Evolutionary conservation across 345 rosid genomes (phyloP).

Genomic region (Gossypium herbaceum): DNA sequence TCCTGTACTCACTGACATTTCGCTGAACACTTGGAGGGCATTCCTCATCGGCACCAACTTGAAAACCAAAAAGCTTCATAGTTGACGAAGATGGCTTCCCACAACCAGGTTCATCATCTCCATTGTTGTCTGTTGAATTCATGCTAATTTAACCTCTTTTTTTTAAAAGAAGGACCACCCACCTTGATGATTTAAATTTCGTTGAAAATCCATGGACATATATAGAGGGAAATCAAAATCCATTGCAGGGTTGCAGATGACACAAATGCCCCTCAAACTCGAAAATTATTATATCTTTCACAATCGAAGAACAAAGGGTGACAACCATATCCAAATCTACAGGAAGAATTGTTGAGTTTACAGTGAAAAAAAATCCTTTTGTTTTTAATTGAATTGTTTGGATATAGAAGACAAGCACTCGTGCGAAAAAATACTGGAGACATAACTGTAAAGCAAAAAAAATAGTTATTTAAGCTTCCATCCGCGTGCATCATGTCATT

Average conservation of each 20-base stretch:
- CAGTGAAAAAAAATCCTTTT: background rate
- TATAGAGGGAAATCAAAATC: background rate
- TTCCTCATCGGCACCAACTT: background rate
- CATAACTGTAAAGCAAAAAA: background rate
- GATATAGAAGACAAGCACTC: constrained; percentile 4
- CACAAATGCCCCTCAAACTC: constrained; percentile 6
- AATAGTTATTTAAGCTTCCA: background rate
- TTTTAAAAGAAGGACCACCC: background rate
- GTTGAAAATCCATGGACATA: background rate
- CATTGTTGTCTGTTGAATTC: constrained; percentile 2
- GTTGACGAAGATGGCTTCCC: background rate
- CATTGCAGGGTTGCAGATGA: constrained; percentile 8
- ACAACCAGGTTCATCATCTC: background rate
- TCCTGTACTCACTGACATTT: background rate
- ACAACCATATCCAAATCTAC: constrained; percentile 15
- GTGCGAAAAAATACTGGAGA: background rate
- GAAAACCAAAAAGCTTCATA: background rate
- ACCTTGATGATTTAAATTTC: background rate
- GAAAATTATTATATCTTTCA: background rate
- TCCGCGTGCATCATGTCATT: constrained; percentile 1
- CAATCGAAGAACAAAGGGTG: constrained; percentile 6
- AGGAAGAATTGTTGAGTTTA: background rate
- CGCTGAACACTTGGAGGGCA: background rate
- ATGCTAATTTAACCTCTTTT: background rate
- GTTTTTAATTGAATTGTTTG: background rate